phyloP scores from a whole-genome alignment of 345 rosid species.

The Zanthoxylum bungeanum region DNA sequence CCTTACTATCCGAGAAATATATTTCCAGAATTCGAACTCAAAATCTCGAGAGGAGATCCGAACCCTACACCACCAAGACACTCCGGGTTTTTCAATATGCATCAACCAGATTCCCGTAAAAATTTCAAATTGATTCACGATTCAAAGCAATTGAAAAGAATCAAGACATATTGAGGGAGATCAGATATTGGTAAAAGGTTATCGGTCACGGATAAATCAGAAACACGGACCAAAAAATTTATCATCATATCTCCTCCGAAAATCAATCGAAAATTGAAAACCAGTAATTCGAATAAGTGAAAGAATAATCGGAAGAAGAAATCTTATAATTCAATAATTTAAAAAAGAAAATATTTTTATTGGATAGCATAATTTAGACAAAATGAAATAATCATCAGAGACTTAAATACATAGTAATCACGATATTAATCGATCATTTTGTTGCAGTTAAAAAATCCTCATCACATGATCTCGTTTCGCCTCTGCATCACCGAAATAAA shows the following conservation, averaged over 20 bases:
- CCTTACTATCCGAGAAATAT: no score
- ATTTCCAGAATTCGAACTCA: no score
- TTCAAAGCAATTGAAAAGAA: background rate
- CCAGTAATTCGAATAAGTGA: background rate
- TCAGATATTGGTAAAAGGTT: slow-evolving; percentile 33
- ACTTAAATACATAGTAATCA: slow-evolving; percentile 40
- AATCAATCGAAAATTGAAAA: no score
- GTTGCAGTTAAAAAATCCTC: slow-evolving; percentile 36
- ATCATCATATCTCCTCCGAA: slow-evolving; percentile 24
- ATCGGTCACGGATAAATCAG: slow-evolving; percentile 35
- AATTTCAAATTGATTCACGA: no score
- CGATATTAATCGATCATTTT: slow-evolving; percentile 31
- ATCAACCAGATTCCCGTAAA: no score
- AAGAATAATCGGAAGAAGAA: no score
- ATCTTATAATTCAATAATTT: background rate
- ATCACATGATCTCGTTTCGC: slow-evolving; percentile 15
- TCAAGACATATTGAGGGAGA: slow-evolving; percentile 2
- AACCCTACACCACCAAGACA: no score
- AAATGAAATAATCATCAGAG: slow-evolving; percentile 29
- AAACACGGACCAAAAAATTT: slow-evolving; percentile 37
- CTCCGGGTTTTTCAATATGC: no score
- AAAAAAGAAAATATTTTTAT: background rate
- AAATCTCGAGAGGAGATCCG: no score
- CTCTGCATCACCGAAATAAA: background rate
- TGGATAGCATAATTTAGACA: background rate